Conservation (phyloP, 306 rosid genomes). For the Vicia sativa region DNA sequence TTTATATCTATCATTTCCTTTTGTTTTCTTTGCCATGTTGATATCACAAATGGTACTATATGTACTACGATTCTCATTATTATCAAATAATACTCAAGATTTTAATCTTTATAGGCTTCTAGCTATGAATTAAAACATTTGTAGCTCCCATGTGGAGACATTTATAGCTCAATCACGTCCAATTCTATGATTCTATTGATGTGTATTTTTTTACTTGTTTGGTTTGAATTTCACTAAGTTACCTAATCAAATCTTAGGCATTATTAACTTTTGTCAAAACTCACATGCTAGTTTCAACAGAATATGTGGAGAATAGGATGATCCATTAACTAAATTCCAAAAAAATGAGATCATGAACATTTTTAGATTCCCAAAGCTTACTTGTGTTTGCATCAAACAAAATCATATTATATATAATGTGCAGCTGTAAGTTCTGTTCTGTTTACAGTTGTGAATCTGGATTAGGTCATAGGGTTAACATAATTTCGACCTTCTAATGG, state of each 20-base stretch:
- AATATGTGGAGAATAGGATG: constrained; percentile 19
- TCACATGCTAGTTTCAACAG: constrained; percentile 33
- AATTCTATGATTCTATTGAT: constrained; percentile 42
- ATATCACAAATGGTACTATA: constrained; percentile 16
- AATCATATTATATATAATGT: constrained; percentile 13
- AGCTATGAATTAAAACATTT: constrained; percentile 37
- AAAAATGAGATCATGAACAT: constrained; percentile 42
- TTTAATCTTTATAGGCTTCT: constrained; percentile 45
- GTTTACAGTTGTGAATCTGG: constrained; percentile 11
- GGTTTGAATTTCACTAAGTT: constrained; percentile 40
- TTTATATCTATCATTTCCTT: constrained; percentile 39
- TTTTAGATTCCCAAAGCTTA: constrained; percentile 37
- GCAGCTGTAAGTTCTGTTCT: constrained; percentile 21
- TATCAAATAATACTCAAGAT: constrained; percentile 23
- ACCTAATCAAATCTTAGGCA: constrained; percentile 37
- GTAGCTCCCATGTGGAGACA: constrained; percentile 38
- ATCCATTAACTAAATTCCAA: constrained; percentile 35
- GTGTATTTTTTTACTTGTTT: constrained; percentile 28
- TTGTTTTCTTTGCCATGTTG: constrained; percentile 39
- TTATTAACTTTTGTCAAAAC: constrained; percentile 36
- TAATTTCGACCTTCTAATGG: not conserved
- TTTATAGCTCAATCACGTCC: constrained; percentile 17
- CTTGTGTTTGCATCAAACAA: constrained; percentile 41
- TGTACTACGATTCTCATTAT: constrained; percentile 33
- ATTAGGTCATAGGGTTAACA: not conserved